Base-by-base conservation (phyloP, 495 filamentous ascomycete species). In the Tetracladium setigerum region DNA sequence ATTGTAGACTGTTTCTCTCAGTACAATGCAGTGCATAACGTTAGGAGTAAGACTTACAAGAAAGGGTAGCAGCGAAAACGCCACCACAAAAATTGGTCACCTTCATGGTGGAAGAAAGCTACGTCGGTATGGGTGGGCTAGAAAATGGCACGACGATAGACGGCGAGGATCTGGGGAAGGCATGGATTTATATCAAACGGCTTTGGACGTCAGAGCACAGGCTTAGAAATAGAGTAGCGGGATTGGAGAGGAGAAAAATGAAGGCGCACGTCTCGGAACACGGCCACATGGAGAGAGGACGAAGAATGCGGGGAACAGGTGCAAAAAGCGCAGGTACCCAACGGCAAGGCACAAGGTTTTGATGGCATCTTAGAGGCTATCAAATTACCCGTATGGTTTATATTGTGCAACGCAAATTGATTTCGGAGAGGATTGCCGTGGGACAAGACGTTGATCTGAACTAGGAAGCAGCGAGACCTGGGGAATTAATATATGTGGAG, bases 331-430 rank as follows among this genome's bases (percentile, higher is more conserved):
- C 18, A 39, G 6, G 22, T 15, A 7, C 15, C 17, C 46, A 42
- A 17, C n/a, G 15, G 38, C 16, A 18, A 41, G 30, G 18, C 14
- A 16, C 38, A n/a, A 32, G 30, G 54, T 46, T 16, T 53, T 30
- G 18, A 40, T 44, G 46, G 34, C 12, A 24, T 30, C 32, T 38
- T 39, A 17, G 33, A 34, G 41, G 16, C 18, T 36, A 44, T 6
- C 17, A 50, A 41, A 53, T 53, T 57, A 57, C 38, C 47, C 50
- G 54, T 57, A 53, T 57, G 24, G 50, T 45, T 22, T 16, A 38
- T 9, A 38, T 47, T 8, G 18, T 7, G 30, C 4, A 12, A 33
- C 15, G 13, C 24, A 50, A 47, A 30, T 43, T 30, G 47, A 16
- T 19, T 22, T 56, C 48, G 49, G 41, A 14, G 30, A 36, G 41